Evolutionary conservation across 2,329 filamentous ascomycete genomes (phyloP).

Genomic region (Arthrobotrys conoides): DNA sequence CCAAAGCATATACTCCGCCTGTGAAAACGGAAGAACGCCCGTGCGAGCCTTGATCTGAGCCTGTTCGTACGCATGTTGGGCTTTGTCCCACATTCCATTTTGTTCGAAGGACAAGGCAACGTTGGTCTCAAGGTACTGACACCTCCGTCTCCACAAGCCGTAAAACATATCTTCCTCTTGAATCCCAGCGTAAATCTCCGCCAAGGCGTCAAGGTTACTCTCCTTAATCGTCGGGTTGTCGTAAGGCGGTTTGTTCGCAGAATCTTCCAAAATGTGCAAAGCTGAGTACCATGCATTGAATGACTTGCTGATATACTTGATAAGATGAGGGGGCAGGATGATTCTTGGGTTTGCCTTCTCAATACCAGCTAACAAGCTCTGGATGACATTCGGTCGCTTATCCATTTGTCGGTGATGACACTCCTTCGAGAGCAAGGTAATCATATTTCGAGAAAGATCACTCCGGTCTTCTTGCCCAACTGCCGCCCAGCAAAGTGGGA

Average conservation of each 20-base stretch:
- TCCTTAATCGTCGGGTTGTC: slow-evolving; percentile 89
- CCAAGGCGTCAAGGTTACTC: slow-evolving; percentile 94
- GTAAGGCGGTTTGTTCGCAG: slow-evolving; percentile 84
- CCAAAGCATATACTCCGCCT: slow-evolving; percentile 98
- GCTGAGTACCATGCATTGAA: slow-evolving; percentile 99
- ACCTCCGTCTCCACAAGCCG: slow-evolving; percentile 93
- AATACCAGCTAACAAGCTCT: slow-evolving; percentile 89
- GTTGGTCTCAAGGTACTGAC: slow-evolving; percentile 97
- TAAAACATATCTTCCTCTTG: slow-evolving; percentile 98
- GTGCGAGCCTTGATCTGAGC: slow-evolving; percentile 98
- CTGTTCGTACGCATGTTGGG: slow-evolving; percentile 94
- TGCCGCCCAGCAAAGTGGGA: slow-evolving; percentile 94
- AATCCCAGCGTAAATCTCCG: slow-evolving; percentile 89
- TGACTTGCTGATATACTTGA: slow-evolving; percentile 93
- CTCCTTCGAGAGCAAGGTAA: slow-evolving; percentile 92
- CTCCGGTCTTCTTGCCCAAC: slow-evolving; percentile 87
- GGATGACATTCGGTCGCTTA: slow-evolving; percentile 93
- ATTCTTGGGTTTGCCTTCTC: slow-evolving; percentile 87
- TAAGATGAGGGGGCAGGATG: slow-evolving; percentile 93
- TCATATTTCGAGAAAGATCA: slow-evolving; percentile 91
- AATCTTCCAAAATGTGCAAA: slow-evolving; percentile 88
- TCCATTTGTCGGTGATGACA: slow-evolving; percentile 96
- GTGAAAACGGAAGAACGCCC: slow-evolving; percentile 94
- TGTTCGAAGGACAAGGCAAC: slow-evolving; percentile 97
- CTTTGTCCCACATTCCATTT: slow-evolving; percentile 99